Evolutionary conservation across 371 early-diverging fungal species (phyloP).

Genomic region (Funneliformis caledonium): DNA sequence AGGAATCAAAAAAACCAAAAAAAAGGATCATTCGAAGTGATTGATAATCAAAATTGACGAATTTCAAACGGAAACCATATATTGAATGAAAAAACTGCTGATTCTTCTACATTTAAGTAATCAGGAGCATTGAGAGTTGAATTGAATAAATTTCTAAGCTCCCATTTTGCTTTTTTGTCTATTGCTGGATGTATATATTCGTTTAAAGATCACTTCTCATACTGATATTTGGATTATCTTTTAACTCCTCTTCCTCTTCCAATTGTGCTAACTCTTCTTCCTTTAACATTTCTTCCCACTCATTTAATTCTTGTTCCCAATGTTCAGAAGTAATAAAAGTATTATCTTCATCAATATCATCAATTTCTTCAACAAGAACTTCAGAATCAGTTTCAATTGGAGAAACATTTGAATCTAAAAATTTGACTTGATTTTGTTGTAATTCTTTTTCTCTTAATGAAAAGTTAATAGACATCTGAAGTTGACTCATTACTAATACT

Average conservation of each 20-base stretch:
- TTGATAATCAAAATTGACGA: too few species aligned
- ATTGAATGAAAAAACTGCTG: background rate
- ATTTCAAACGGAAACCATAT: too few species aligned
- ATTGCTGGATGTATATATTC: conserved; percentile 18
- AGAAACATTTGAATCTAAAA: background rate
- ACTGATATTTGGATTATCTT: conserved; percentile 1
- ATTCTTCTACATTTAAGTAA: background rate
- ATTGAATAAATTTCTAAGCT: conserved; percentile 10
- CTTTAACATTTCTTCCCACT: conserved; percentile 6
- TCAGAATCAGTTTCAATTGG: background rate
- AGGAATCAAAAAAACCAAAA: too few species aligned
- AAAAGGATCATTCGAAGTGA: too few species aligned
- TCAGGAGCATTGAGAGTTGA: background rate
- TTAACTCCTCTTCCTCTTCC: conserved; percentile 16
- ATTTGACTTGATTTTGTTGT: background rate
- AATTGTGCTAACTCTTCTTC: conserved; percentile 2
- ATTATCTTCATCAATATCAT: background rate
- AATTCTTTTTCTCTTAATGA: conserved; percentile 11
- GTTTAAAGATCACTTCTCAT: conserved; percentile 28
- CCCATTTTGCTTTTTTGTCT: conserved; percentile 21
- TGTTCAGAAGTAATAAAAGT: background rate
- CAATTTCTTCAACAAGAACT: background rate
- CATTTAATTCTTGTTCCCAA: conserved; percentile 10
- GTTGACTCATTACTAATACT: conserved; percentile 21
- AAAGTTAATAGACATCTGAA: conserved; percentile 14